Evolutionary conservation across 805 yeast species (phyloP).

Genomic region (Ascoidea tarda): DNA sequence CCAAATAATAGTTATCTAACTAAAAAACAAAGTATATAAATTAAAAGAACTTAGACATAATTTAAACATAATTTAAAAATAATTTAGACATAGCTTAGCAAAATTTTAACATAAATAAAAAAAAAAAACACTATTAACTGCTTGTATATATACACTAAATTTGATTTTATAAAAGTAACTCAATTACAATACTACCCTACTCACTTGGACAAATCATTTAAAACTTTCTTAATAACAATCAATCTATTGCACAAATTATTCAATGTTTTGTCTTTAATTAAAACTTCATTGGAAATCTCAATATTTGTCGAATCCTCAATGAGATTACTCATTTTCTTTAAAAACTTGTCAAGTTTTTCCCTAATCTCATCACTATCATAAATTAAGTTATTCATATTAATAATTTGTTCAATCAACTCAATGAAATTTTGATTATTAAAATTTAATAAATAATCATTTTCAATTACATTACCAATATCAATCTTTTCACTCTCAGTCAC

Average conservation of each 20-base stretch:
- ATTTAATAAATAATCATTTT: no score
- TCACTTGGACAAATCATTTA: slow-evolving; percentile 20
- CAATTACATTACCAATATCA: no score
- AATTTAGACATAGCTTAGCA: no score
- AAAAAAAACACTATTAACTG: no score
- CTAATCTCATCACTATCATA: not conserved
- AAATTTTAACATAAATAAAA: no score
- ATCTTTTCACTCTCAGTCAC: not conserved
- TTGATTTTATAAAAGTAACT: no score
- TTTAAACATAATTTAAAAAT: no score
- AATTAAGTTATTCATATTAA: no score
- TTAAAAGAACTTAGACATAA: no score
- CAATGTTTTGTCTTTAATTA: slow-evolving; percentile 20
- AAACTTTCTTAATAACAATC: slow-evolving; percentile 21
- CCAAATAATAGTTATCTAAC: no score
- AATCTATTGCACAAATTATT: slow-evolving; percentile 19
- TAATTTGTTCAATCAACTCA: not conserved
- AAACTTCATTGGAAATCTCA: slow-evolving; percentile 23
- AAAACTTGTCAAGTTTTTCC: slow-evolving; percentile 1
- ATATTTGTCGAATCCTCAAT: slow-evolving; percentile 23
- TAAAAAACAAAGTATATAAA: no score
- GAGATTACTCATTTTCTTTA: slow-evolving; percentile 10
- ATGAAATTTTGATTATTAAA: not conserved
- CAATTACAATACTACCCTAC: not conserved
- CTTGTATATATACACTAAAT: no score